Evolutionary conservation across 1,284 basidiomycete species (phyloP).

Genomic region (Rhizoctonia solani): DNA sequence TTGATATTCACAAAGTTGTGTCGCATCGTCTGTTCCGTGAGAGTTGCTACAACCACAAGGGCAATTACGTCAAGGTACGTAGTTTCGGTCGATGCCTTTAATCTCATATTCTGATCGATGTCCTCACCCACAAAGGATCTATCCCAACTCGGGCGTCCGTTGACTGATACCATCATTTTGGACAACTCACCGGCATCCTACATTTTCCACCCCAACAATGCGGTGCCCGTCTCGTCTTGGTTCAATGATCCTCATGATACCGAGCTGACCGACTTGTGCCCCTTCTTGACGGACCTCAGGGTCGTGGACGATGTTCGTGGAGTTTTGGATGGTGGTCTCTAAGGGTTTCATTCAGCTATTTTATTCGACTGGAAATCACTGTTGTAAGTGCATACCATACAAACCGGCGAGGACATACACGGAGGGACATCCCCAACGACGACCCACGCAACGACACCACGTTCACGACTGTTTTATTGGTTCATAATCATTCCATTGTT

Average conservation of each 20-base stretch:
- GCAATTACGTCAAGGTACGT: slow-evolving; percentile 95
- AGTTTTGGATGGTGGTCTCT: slow-evolving; percentile 56
- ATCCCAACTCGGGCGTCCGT: slow-evolving; percentile 92
- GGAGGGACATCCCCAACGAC: slow-evolving; percentile 14
- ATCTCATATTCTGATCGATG: slow-evolving; percentile 33
- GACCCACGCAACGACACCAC: slow-evolving; percentile 24
- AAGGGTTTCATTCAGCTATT: slow-evolving; percentile 27
- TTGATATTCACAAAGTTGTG: slow-evolving; percentile 91
- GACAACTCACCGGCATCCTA: slow-evolving; percentile 99
- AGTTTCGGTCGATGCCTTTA: slow-evolving; percentile 30
- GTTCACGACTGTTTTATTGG: slow-evolving; percentile 29
- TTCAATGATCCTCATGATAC: slow-evolving; percentile 99
- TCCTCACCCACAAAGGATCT: slow-evolving; percentile 70
- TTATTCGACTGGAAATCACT: slow-evolving; percentile 25
- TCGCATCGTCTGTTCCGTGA: slow-evolving; percentile 97
- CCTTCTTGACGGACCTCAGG: slow-evolving; percentile 88
- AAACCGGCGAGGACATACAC: slow-evolving; percentile 12
- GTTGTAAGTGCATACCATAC: slow-evolving; percentile 30
- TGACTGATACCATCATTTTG: slow-evolving; percentile 93
- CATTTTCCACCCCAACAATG: slow-evolving; percentile 99
- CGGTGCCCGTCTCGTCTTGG: slow-evolving; percentile 98
- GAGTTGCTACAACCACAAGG: slow-evolving; percentile 98
- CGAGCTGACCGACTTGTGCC: slow-evolving; percentile 91
- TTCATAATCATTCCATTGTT: slow-evolving; percentile 23
- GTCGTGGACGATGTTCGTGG: slow-evolving; percentile 89